Evolutionary conservation across 768 basidiomycete species (phyloP).

Genomic region (Boletus edulis): DNA sequence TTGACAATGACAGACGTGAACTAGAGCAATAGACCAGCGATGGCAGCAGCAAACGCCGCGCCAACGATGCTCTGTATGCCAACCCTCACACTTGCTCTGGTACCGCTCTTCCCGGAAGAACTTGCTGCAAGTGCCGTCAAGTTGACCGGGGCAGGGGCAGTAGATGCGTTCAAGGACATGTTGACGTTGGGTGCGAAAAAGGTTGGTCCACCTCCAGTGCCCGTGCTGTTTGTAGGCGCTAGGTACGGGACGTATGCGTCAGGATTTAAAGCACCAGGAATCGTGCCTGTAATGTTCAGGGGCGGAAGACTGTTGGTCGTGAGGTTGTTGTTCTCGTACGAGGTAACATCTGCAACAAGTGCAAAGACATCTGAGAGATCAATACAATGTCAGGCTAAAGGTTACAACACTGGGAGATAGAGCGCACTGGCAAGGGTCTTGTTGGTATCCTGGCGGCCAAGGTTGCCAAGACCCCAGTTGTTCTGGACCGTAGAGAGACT

Average conservation of each 20-base stretch:
- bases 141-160: constrained; percentile 40
- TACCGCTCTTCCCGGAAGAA: neutral
- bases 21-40: constrained; percentile 10
- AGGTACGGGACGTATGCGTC: constrained; percentile 40
- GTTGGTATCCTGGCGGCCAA: constrained; percentile 58
- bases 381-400: neutral
- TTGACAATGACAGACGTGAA: neutral
- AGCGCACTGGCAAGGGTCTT: constrained; percentile 30
- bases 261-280: constrained; percentile 45
- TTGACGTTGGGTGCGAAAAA: constrained; percentile 36
- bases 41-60: neutral
- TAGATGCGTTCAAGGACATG: constrained; percentile 31
- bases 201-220: constrained; percentile 44
- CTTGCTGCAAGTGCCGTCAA: constrained; percentile 26
- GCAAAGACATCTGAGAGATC: constrained; percentile 46
- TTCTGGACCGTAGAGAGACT: constrained; percentile 52
- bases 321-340: constrained; percentile 40
- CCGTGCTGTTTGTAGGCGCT: constrained; percentile 38
- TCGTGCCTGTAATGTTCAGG: constrained; percentile 41
- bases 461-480: constrained; percentile 61
- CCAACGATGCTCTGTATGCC: constrained; percentile 10
- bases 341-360: constrained; percentile 46
- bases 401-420: neutral
- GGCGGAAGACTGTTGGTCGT: constrained; percentile 29
- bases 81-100: neutral